Evolutionary conservation across 2,329 filamentous ascomycete species (phyloP).

Genomic region (Beauveria australis): DNA sequence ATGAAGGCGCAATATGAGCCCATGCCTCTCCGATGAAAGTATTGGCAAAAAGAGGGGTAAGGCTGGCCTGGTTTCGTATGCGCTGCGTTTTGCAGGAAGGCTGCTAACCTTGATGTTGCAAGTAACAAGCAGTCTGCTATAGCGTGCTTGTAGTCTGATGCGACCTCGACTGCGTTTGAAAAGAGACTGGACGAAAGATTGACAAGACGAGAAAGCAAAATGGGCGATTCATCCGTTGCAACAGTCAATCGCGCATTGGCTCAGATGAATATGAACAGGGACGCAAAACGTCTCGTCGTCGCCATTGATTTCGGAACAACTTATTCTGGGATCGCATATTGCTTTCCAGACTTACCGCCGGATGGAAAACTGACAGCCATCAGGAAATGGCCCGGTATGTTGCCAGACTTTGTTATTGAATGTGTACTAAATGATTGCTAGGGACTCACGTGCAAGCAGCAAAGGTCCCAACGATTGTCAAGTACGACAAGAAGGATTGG

Average conservation of each 20-base stretch:
- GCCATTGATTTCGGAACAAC: constrained; percentile 3
- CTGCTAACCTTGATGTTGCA: too few species aligned
- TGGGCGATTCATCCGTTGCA: background rate
- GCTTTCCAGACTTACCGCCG: background rate
- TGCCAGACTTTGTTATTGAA: background rate
- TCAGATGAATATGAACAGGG: background rate
- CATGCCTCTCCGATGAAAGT: too few species aligned
- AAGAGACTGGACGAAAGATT: background rate
- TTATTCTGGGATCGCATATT: background rate
- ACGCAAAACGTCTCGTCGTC: background rate
- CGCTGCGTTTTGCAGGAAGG: too few species aligned
- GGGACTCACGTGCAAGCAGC: background rate
- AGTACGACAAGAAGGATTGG: constrained; percentile 1
- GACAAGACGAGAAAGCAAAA: background rate
- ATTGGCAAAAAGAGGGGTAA: too few species aligned
- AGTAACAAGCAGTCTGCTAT: too few species aligned
- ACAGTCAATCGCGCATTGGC: background rate
- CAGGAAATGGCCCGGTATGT: constrained; percentile 16
- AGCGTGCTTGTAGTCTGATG: too few species aligned
- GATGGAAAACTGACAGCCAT: background rate
- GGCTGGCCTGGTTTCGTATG: too few species aligned
- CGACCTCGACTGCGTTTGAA: too few species aligned
- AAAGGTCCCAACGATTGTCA: constrained; percentile 17
- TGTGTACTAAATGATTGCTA: background rate
- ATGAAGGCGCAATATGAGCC: too few species aligned